These are phyloP conservation scores for Solanum hybrid DNA, from an alignment of 305 asterid species.

Conservation along the genomic window DNA sequence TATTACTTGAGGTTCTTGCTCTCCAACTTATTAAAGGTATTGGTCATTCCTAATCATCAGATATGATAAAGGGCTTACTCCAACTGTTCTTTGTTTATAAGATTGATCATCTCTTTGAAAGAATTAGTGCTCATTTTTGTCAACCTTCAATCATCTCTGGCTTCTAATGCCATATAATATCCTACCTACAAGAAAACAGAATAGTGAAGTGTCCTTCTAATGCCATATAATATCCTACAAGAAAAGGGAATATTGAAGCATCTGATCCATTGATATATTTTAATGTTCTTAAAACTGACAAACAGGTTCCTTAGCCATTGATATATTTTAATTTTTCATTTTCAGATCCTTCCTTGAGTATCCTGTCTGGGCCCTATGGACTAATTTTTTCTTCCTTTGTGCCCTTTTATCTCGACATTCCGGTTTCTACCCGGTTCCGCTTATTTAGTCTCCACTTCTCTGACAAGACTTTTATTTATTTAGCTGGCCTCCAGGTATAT, in stretches of 20 bases:
- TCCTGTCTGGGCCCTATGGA: slow-evolving; percentile 95
- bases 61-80: not conserved
- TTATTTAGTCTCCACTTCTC: slow-evolving; percentile 70
- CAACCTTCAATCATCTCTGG: not conserved
- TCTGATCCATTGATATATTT: not conserved
- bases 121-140: not conserved
- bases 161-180: not conserved
- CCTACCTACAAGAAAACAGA: not conserved
- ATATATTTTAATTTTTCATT: not conserved
- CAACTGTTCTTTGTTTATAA: not conserved
- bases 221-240: not conserved
- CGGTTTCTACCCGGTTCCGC: slow-evolving; percentile 87
- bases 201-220: not conserved
- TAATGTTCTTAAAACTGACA: not conserved
- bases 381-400: slow-evolving; percentile 86
- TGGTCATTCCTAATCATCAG: not conserved
- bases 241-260: not conserved
- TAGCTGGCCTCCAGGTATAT: slow-evolving; percentile 96
- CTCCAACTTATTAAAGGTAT: slow-evolving; percentile 71
- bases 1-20: slow-evolving; percentile 56
- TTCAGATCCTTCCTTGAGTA: slow-evolving; percentile 77
- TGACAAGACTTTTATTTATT: slow-evolving; percentile 88
- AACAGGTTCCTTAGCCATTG: not conserved
- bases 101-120: not conserved
- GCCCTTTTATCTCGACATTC: slow-evolving; percentile 94